Base-by-base conservation (phyloP, 306 rosid genomes). In the Ammopiptanthus mongolicus region DNA sequence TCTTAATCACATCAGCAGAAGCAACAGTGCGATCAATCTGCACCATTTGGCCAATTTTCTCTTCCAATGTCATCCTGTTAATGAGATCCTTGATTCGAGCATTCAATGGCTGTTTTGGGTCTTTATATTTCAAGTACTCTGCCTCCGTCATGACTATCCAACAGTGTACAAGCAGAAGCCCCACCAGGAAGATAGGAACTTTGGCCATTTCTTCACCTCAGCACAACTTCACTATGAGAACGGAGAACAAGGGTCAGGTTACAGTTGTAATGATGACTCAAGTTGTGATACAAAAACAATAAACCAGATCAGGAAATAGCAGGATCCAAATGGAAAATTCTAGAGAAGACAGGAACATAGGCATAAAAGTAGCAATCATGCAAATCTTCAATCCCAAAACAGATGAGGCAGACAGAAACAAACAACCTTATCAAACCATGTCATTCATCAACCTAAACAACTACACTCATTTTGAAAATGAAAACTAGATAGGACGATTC, bases 41-140 rank as follows among this genome's bases (percentile, higher is more conserved):
- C 37, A 19, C 12, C 83, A 82, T 82, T 13, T 82, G 83, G 22
- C 86, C 86, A 9, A 82, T 60, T 61, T 82, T 82, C 69, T 82
- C 82, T 34, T 77, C 86, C 48, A 82, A 14, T 19, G 57, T 77
- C 86, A 82, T 82, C 58, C 79, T 78, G 1, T 59, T 3, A 9
- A 77, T 14, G 1, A 82, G 82, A 77, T 77, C 80, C 67, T 61
- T 59, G 36, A 82, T 72, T 41, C 82, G 31, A 19, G 19, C 37
- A 41, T 77, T 82, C 33, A 82, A 7, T 14, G 82, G 82, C 44
- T 82, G 82, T 11, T 82, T 77, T 0, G 82, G 82, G 67, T 82
- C 86, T 82, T 73, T 82, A 8, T 82, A 82, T 60, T 67, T 82
- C 47, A 63, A 36, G 31, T 82, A 22, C 57, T 78, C 73, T 37